A percentile compares a stretch with the other conserved stretches of the same genome.
Conservation (phyloP, 441 rosid genomes). For the Populus hybrid region DNA sequence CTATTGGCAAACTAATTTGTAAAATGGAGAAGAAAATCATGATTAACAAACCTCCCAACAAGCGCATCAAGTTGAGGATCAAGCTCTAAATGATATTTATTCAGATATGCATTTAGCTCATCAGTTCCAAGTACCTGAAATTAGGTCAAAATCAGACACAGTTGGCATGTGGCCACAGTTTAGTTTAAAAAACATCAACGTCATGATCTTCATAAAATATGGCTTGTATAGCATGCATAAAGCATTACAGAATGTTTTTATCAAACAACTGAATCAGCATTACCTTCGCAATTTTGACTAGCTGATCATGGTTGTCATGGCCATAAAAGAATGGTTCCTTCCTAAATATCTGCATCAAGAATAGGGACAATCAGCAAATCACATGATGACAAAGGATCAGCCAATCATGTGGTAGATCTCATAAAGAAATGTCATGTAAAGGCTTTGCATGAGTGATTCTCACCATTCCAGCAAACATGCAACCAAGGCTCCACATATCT, state of each 20-base stretch:
- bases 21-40: not conserved
- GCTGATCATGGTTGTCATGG: constrained; percentile 96
- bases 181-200: not conserved
- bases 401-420: not conserved
- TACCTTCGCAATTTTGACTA: constrained; percentile 96
- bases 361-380: constrained; percentile 14
- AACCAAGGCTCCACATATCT: constrained; percentile 99
- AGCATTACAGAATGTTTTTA: not conserved
- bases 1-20: not conserved
- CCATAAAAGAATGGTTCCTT: constrained; percentile 98
- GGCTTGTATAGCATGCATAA: not conserved
- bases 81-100: constrained; percentile 82
- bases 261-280: constrained; percentile 7
- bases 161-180: not conserved
- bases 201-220: not conserved
- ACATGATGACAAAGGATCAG: not conserved
- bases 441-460: constrained; percentile 20
- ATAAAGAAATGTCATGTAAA: not conserved
- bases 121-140: constrained; percentile 92
- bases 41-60: constrained; percentile 67
- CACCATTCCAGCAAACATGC: constrained; percentile 99
- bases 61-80: constrained; percentile 94
- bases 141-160: constrained; percentile 15
- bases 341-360: constrained; percentile 65
- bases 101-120: constrained; percentile 78